A percentile compares a stretch with the other conserved stretches of the same genome.
Conservation (phyloP, 257 asterid genomes). For the Coffea eugenioides region DNA sequence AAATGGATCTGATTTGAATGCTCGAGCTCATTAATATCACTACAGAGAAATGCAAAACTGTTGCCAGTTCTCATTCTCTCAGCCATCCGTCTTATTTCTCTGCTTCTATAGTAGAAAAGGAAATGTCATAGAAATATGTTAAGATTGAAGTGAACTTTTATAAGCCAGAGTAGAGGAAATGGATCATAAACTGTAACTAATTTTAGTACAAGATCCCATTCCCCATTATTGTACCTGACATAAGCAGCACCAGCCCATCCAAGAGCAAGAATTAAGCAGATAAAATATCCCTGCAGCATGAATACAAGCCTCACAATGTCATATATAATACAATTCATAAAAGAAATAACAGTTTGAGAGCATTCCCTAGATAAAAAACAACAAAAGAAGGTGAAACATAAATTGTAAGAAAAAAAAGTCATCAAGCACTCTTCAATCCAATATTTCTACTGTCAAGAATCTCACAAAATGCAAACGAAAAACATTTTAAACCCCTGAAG, state of each 20-base stretch:
- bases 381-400: not conserved
- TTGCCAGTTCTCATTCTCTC: conserved; percentile 59
- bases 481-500: not conserved
- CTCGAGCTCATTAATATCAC: conserved; percentile 74
- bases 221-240: conserved; percentile 61
- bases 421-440: not conserved
- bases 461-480: not conserved
- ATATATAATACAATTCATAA: not conserved
- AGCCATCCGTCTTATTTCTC: conserved; percentile 69
- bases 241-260: conserved; percentile 94
- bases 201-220: conserved; percentile 6
- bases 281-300: conserved; percentile 67
- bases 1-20: conserved; percentile 72
- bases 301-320: conserved; percentile 10
- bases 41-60: conserved; percentile 68
- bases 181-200: conserved; percentile 3
- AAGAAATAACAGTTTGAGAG: not conserved
- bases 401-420: not conserved
- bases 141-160: not conserved
- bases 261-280: conserved; percentile 83
- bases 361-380: not conserved
- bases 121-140: conserved; percentile 14
- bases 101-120: conserved; percentile 56
- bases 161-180: not conserved
- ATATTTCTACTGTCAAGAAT: not conserved